Percentiles rank a stretch among this genome's conserved stretches.
These are phyloP conservation scores for Pichia phayaonensis DNA, from an alignment of 805 yeast species.

Conservation along the genomic window DNA sequence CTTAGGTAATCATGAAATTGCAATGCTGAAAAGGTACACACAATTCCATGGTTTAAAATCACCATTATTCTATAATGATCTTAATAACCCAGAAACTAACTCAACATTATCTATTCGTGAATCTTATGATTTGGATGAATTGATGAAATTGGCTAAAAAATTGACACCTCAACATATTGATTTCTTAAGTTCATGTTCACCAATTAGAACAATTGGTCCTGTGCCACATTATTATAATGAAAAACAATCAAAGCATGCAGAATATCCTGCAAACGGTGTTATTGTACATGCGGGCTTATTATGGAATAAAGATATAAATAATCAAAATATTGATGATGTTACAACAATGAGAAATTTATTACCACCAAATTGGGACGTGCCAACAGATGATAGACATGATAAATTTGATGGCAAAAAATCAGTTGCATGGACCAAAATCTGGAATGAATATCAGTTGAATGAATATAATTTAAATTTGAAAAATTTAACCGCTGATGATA, in stretches of 20 bases:
- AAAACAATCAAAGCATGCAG: conserved; percentile 18
- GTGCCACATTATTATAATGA: conserved; percentile 38
- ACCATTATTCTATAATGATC: conserved; percentile 17
- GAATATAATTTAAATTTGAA: conserved; percentile 5
- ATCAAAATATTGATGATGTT: conserved; percentile 55
- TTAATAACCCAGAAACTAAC: conserved; percentile 1
- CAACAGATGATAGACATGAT: conserved; percentile 40
- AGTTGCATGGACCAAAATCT: conserved; percentile 27
- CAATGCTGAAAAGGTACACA: conserved; percentile 58
- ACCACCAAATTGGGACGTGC: conserved; percentile 52
- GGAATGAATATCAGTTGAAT: conserved; percentile 23
- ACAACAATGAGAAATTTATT: conserved; percentile 64
- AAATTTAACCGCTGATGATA: conserved; percentile 5
- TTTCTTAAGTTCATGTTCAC: conserved; percentile 55
- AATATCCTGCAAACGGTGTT: conserved; percentile 32
- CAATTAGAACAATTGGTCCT: conserved; percentile 54
- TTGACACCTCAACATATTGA: conserved; percentile 53
- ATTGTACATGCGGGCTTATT: conserved; percentile 82
- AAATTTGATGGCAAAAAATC: conserved; percentile 23
- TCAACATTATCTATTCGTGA: conserved; percentile 13
- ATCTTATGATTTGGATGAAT: conserved; percentile 29
- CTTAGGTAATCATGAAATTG: conserved; percentile 84
- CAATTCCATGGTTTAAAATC: conserved; percentile 41
- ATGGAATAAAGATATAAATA: conserved; percentile 48
- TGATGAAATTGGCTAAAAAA: conserved; percentile 42